Evolutionary conservation across 306 rosid species (phyloP), one percentile per base, ranked within the genome.

Genomic region (Vigna angularis): DNA sequence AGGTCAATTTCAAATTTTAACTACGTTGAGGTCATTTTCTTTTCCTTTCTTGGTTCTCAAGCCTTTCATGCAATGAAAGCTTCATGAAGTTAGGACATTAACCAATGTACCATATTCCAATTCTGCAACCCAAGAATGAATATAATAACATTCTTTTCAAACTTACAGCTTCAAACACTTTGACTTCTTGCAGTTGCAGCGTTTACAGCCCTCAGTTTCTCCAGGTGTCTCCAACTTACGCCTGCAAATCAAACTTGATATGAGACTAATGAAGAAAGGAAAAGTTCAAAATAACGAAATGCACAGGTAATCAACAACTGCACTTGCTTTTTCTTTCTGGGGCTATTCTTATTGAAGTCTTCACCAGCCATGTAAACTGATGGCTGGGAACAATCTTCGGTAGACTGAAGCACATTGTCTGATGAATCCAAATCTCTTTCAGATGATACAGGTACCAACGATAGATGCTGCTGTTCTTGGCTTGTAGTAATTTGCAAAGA

Each of bases 161-260:
- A 90, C 99, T 84, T 87, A 96, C 99, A 91, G 97, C 85, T 93
- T 96, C 91, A 96, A 85, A 77, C 99, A 96, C 85, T 87, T 96
- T 3, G 99, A 87, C 63, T 87, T 90, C 85, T 93, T 96, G 83
- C 99, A 96, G 76, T 93, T 93, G 69, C 99, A 96, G 14, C 96
- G 94, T 86, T 91, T 96, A 84, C 98, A 96, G 73, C 94, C 85
- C 83, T 90, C 98, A 14, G 48, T 69, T 77, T 88, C 98, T 45
- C 81, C 93, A 20, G 86, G 75, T 51, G 86, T 85, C 75, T 91
- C 94, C 44, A 61, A 48, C 84, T 84, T 90, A 59, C 90, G 96
- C 88, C 99, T 96, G 93, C 86, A 90, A 83, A 69, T 72, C 14
- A 80, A 78, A 81, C 45, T 56, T 66, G 26, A 58, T 70, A 69